These are phyloP conservation scores for Paecilomyces sp. DNA, from an alignment of 2,329 filamentous ascomycete genomes.

Conservation along the genomic window DNA sequence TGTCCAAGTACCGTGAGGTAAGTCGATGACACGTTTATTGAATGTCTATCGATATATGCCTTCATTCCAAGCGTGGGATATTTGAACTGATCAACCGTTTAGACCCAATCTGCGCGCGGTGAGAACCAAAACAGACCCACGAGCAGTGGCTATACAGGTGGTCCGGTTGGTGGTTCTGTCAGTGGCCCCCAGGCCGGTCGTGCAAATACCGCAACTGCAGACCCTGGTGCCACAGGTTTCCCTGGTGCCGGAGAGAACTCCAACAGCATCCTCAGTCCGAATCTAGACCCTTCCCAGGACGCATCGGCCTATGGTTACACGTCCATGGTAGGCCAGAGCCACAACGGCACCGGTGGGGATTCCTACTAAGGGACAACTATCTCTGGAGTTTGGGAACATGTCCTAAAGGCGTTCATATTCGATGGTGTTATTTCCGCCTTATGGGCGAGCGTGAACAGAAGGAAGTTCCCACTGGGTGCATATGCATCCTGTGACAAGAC, in stretches of 20 bases:
- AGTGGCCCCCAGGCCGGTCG: conserved; percentile 21
- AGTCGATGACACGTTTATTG: conserved; percentile 36
- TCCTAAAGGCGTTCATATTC: neutral
- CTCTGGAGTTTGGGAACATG: neutral
- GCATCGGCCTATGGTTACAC: conserved; percentile 38
- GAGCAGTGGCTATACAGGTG: conserved; percentile 41
- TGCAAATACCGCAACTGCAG: conserved; percentile 21
- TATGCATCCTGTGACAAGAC: neutral
- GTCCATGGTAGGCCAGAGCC: conserved; percentile 38
- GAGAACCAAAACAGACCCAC: conserved; percentile 54
- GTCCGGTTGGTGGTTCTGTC: conserved; percentile 28
- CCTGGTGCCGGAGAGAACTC: conserved; percentile 34
- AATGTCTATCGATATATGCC: conserved; percentile 9
- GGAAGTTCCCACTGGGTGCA: neutral
- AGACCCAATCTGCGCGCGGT: conserved; percentile 74
- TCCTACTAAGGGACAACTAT: conserved; percentile 25
- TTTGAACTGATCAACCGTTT: conserved; percentile 39
- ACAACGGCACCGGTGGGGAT: conserved; percentile 41
- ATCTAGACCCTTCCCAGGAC: conserved; percentile 38
- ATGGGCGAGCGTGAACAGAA: neutral
- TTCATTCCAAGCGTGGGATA: conserved; percentile 28
- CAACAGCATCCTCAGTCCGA: conserved; percentile 39
- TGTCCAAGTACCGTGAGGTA: conserved; percentile 97
- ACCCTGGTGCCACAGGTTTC: conserved; percentile 25
- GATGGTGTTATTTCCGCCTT: neutral